phyloP scores from a whole-genome alignment of 768 basidiomycete species.

The Pleurotus cornucopiae region DNA sequence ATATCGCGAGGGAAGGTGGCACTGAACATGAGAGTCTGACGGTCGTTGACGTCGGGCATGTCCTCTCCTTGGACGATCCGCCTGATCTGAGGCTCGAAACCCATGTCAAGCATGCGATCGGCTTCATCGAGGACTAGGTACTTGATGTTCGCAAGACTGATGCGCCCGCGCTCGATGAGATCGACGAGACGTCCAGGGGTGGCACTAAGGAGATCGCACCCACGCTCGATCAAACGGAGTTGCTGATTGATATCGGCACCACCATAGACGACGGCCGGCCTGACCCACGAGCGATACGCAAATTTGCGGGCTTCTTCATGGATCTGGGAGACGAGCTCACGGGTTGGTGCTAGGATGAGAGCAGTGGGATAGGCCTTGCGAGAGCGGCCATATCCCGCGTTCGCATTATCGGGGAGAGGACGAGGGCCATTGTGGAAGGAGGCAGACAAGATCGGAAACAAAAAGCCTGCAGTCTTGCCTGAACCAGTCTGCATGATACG shows the following conservation, averaged over 20 bases:
- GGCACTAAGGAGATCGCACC: constrained; percentile 94
- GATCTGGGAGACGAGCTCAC: constrained; percentile 98
- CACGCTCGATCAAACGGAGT: constrained; percentile 90
- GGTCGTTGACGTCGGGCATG: constrained; percentile 89
- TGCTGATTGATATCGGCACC: constrained; percentile 98
- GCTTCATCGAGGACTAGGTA: constrained; percentile 99
- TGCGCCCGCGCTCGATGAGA: constrained; percentile 95
- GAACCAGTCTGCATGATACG: constrained; percentile 84
- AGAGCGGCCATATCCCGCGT: constrained; percentile 51
- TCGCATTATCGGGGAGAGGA: constrained; percentile 54
- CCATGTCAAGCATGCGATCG: constrained; percentile 99
- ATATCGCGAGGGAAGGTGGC: constrained; percentile 99
- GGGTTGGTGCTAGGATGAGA: constrained; percentile 96
- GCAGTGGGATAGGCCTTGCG: constrained; percentile 96
- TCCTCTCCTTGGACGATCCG: constrained; percentile 97
- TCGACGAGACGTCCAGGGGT: constrained; percentile 98
- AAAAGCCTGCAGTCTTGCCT: constrained; percentile 98
- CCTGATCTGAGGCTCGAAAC: constrained; percentile 99
- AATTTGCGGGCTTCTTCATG: constrained; percentile 99
- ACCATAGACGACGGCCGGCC: constrained; percentile 97
- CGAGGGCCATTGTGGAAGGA: constrained; percentile 83
- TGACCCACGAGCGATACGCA: constrained; percentile 98
- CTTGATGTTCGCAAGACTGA: constrained; percentile 93
- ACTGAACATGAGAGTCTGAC: constrained; percentile 99
- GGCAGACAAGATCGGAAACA: constrained; percentile 97